Evolutionary conservation across 1,139 yeast genomes (phyloP), one percentile per base, ranked within the genome.

Genomic region (Suhomyces bribrorum): DNA sequence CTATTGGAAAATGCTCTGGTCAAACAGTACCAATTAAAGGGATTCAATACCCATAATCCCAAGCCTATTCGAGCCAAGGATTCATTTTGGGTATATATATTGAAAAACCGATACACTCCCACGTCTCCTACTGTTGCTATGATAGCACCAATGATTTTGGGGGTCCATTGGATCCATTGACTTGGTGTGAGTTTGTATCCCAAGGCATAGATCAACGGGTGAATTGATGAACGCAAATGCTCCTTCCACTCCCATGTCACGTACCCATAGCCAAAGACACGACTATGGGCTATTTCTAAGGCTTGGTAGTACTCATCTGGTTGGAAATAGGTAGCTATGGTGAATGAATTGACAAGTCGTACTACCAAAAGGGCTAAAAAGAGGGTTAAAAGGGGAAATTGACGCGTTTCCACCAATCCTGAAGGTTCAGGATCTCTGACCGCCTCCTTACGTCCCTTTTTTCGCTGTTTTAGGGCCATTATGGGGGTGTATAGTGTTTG

Each of bases 231-330:
- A 44, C 99, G 64, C 7, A 94, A 64, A 2, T 81, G 83, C 36
- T 74, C 69, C 25, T 66, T 56, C 98, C 98, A 94, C 61, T 94
- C 99, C 98, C 99, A 94, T 0, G 98, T 89, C 32, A 81, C 57
- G 52, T 81, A 80, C 0, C 98, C 98, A 46, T 82, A 84, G 1
- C 94, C 92, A 58, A 74, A 89, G 0, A 83, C 83, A 18, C 73
- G 64, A 8, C 56, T 46, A 59, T 90, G 96, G 0, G 98, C 98
- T 0, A 97, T 96, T 55, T 94, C 98, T 31, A 94, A 65, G 0
- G 92, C 73, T 61, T 94, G 98, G 79, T 84, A 94, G 64, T 74
- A 94, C 60, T 94, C 99, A 60, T 94, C 99, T 0, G 98, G 94
- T 59, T 94, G 99, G 64, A 92, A 92, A 56, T 81, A 94, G 0